Evolutionary conservation across 108 stramenopile species (phyloP), one percentile per base, ranked within the genome.

Genomic region (Cyclostephanos tholiformis): DNA sequence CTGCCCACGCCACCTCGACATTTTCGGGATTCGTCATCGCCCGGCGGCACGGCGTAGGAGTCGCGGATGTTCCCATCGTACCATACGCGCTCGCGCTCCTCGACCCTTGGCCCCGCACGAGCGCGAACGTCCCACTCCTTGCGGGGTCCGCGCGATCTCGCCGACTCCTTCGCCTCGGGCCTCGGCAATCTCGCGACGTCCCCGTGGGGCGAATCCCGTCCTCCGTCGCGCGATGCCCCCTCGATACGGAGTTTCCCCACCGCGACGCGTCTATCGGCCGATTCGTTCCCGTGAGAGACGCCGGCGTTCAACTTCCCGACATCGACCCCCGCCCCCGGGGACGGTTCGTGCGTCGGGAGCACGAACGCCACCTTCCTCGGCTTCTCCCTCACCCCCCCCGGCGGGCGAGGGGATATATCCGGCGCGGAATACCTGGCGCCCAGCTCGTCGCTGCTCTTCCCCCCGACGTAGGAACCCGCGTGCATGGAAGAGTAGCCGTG

Each of bases 401-500:
- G 36, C 11, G 1, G 32, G 38, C 43, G 44, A 22, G 44, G 38
- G 44, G 43, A 48, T 26, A 60, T 60, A 20, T 71, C 69, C 23
- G 79, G 79, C 1, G 67, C 60, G 17, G 7, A 16, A 49, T 80
- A 80, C 50, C 69, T 64, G 51, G 79, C 79, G 5, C 65, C 79
- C 20, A 80, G 27, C 43, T 80, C 79, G 17, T 80, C 59, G 20
- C 71, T 65, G 27, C 64, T 66, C 48, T 73, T 36, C 23, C 79
- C 79, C 14, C 17, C 0, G 6, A 80, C 49, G 16, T 48, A 12
- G 6, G 26, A 3, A 0, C 79, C 79, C 10, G 79, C 79, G 27
- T 64, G 66, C 13, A 65, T 52, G 14, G 79, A 63, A 20, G 72
- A 74, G 52, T 80, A 80, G 20, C 79, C 79, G 13, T 16, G 25